Conservation (phyloP, 2,329 filamentous ascomycete genomes). For the Ceratocystis albifundus region DNA sequence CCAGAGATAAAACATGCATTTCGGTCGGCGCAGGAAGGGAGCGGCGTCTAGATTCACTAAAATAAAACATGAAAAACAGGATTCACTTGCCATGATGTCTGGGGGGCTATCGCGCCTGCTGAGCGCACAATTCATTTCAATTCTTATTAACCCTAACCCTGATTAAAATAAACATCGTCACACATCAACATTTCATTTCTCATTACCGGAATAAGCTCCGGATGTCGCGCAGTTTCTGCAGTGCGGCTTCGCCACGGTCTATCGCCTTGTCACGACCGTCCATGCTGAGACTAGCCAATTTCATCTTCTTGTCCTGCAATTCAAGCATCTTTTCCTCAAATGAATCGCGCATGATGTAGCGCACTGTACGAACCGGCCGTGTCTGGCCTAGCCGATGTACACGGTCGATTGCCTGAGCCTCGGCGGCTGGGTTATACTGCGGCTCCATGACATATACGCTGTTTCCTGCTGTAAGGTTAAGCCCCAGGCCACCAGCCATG, state of each 20-base stretch:
- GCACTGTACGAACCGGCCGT: conserved; percentile 71
- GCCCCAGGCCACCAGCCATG: conserved; percentile 77
- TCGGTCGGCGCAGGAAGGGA: no score
- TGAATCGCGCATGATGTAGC: conserved; percentile 80
- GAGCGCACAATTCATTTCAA: no score
- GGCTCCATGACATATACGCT: conserved; percentile 96
- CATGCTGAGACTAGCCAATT: conserved; percentile 78
- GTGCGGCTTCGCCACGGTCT: conserved; percentile 44
- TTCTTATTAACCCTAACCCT: no score
- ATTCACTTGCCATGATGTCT: no score
- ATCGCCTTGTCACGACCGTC: conserved; percentile 46
- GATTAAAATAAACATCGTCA: no score
- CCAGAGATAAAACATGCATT: no score
- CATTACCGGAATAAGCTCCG: conserved; percentile 46
- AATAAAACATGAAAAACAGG: no score
- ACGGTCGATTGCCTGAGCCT: conserved; percentile 87
- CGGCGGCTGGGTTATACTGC: conserved; percentile 90
- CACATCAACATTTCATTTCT: no score
- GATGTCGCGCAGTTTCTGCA: conserved; percentile 50
- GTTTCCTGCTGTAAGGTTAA: conserved; percentile 78
- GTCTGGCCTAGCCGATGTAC: conserved; percentile 86
- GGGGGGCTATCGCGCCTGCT: no score
- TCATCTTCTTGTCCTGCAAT: conserved; percentile 84
- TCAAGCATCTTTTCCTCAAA: conserved; percentile 91
- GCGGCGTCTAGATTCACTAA: no score